Base-by-base conservation (phyloP, 805 yeast genomes). In the Zygosaccharomyces kombuchaensis region DNA sequence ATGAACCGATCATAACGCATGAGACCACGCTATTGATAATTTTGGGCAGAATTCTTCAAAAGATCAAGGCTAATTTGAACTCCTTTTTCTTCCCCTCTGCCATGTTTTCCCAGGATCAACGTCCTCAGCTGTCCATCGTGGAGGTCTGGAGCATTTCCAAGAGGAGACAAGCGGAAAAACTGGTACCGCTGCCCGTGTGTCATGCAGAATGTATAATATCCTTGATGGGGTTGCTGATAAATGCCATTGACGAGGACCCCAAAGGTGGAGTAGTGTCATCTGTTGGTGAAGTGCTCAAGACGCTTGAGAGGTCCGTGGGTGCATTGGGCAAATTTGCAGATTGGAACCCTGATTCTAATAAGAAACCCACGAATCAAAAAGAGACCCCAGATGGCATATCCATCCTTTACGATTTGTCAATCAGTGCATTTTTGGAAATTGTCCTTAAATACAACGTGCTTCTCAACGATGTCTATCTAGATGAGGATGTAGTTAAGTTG, bases 171-270 rank as follows among this genome's bases (percentile, higher is more conserved):
- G 76, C 87, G 0, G 80, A 79, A 48, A 73, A 77, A 17, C 65
- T 87, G 30, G 72, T 82, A 2, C 72, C 80, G n/a, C 73, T 81
- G 42, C 80, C 87, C 0, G 76, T 75, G 45, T 86, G 86, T 4
- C 80, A 82, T 57, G 77, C 87, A 0, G 77, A 83, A 14, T 75
- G 83, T 40, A 72, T 85, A 1, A 60, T 84, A 9, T 67, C 87
- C 2, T 73, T 82, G 41, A 67, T 83, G 45, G 67, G 81, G 14
- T 63, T 80, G 6, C 27, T 66, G 16, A 56, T 62, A 5, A 80
- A 77, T 56, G 79, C 89, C 1, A 71, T 78, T 19, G 79, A 76
- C 40, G 89, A 84, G 58, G 89, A 82, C 51, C 78, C 77, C 46
- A 74, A 69, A 43, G 74, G 77, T 22, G 67, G 74, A 6, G 77